phyloP scores from a whole-genome alignment of 2,329 filamentous ascomycete species.

The Aspergillus ochraceus region DNA sequence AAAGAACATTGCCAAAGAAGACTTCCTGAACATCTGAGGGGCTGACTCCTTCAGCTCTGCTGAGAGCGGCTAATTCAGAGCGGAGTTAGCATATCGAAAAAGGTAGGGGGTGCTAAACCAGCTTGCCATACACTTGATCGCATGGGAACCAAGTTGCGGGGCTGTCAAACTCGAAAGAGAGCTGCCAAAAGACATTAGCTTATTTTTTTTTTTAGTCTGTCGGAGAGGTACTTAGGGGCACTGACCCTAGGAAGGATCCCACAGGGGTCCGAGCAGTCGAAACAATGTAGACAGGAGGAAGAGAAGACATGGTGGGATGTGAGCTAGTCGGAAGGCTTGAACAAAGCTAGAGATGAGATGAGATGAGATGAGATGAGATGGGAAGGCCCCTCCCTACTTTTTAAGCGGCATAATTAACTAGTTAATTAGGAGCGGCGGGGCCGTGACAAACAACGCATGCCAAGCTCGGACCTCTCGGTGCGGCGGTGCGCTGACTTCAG shows the following conservation, averaged over 20 bases:
- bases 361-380: background rate
- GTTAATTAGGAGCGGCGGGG: slow-evolving; percentile 1
- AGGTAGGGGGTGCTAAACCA: background rate
- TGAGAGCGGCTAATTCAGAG: slow-evolving; percentile 65
- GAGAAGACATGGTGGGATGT: slow-evolving; percentile 65
- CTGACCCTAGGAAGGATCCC: slow-evolving; percentile 90
- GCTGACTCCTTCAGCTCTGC: slow-evolving; percentile 82
- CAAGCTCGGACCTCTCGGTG: slow-evolving; percentile 1
- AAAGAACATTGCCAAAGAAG: slow-evolving; percentile 97
- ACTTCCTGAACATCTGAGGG: slow-evolving; percentile 90
- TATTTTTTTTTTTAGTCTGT: background rate
- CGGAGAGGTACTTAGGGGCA: slow-evolving; percentile 11
- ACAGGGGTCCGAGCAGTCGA: slow-evolving; percentile 87
- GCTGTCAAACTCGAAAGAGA: slow-evolving; percentile 86
- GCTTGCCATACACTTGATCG: slow-evolving; percentile 75
- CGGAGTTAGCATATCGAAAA: slow-evolving; percentile 12
- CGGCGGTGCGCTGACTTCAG: background rate
- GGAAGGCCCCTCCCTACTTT: background rate
- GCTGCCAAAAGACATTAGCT: slow-evolving; percentile 48
- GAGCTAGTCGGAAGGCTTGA: background rate
- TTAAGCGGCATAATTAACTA: background rate
- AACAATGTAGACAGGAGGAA: slow-evolving; percentile 93
- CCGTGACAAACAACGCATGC: slow-evolving; percentile 3
- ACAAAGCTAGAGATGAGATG: background rate
- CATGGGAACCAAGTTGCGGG: slow-evolving; percentile 81